Conservation (phyloP, 306 rosid species). For the Biancaea sappan region DNA sequence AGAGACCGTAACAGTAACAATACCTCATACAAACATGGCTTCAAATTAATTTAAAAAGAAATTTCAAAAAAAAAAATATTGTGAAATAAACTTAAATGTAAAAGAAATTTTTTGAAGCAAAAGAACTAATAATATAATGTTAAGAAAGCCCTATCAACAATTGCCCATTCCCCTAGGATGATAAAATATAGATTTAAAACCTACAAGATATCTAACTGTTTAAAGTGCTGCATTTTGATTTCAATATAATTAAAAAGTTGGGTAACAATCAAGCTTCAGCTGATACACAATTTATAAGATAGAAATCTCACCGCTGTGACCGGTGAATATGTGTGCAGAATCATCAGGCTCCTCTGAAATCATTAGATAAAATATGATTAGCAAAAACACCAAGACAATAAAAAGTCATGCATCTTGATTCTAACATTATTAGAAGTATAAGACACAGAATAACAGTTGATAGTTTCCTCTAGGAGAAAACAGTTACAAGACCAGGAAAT, state of each 20-base stretch:
- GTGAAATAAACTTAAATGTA: not conserved
- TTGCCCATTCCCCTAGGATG: not conserved
- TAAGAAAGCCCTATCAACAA: not conserved
- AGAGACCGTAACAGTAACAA: no score
- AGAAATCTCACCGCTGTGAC: slow-evolving; percentile 65
- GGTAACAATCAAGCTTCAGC: not conserved
- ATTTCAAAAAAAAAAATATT: not conserved
- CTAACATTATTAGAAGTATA: not conserved
- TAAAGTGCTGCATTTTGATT: slow-evolving; percentile 1
- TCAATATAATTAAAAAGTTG: not conserved
- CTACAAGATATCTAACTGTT: not conserved
- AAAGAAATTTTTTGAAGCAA: not conserved
- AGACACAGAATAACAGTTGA: not conserved
- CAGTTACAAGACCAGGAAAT: not conserved
- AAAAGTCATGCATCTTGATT: not conserved
- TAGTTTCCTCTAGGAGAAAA: not conserved
- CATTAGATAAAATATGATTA: slow-evolving; percentile 24
- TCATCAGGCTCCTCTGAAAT: slow-evolving; percentile 75
- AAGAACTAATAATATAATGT: not conserved
- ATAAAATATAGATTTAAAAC: not conserved
- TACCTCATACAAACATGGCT: not conserved
- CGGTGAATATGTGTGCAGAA: slow-evolving; percentile 74
- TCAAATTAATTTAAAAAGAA: not conserved
- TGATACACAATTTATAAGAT: not conserved
- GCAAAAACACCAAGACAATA: not conserved